A percentile compares a stretch with the other conserved stretches of the same genome.
phyloP scores from a whole-genome alignment of 2,329 filamentous ascomycete genomes.

The Xylaria sp. region DNA sequence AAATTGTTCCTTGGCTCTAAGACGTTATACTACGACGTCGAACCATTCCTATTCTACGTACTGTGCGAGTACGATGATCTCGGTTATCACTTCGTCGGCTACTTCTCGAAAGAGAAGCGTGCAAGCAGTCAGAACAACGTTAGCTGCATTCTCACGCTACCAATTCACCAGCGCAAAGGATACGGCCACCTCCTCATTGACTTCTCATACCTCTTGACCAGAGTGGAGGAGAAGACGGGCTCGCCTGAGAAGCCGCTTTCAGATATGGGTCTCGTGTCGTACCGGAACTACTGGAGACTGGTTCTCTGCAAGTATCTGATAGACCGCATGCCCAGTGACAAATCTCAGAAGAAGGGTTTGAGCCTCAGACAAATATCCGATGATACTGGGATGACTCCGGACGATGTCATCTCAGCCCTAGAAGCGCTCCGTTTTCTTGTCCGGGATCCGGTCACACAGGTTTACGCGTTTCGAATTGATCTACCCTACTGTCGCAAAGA shows the following conservation, averaged over 20 bases:
- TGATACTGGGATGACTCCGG: slow-evolving; percentile 90
- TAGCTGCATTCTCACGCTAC: slow-evolving; percentile 92
- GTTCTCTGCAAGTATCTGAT: slow-evolving; percentile 84
- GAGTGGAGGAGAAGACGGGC: slow-evolving; percentile 89
- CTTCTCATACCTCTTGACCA: slow-evolving; percentile 94
- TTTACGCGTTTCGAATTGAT: slow-evolving; percentile 89
- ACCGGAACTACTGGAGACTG: slow-evolving; percentile 95
- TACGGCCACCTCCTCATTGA: slow-evolving; percentile 97
- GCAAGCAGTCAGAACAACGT: slow-evolving; percentile 96
- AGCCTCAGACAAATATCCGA: slow-evolving; percentile 75
- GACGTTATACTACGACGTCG: slow-evolving; percentile 96
- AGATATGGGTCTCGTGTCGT: slow-evolving; percentile 96
- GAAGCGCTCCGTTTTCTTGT: slow-evolving; percentile 89
- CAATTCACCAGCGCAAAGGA: slow-evolving; percentile 95
- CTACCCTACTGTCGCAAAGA: slow-evolving; percentile 84
- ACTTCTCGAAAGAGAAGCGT: slow-evolving; percentile 98
- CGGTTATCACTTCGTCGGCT: slow-evolving; percentile 97
- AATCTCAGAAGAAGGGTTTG: slow-evolving; percentile 49
- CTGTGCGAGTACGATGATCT: slow-evolving; percentile 91
- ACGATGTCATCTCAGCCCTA: slow-evolving; percentile 92
- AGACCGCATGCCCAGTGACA: slow-evolving; percentile 49
- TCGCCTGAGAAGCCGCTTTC: slow-evolving; percentile 97
- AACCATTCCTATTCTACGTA: slow-evolving; percentile 96
- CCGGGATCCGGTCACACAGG: slow-evolving; percentile 82
- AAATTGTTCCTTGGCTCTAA: slow-evolving; percentile 99